Evolutionary conservation across 192 early-diverging fungal species (phyloP).

Genomic region (Entrophospora sp.): DNA sequence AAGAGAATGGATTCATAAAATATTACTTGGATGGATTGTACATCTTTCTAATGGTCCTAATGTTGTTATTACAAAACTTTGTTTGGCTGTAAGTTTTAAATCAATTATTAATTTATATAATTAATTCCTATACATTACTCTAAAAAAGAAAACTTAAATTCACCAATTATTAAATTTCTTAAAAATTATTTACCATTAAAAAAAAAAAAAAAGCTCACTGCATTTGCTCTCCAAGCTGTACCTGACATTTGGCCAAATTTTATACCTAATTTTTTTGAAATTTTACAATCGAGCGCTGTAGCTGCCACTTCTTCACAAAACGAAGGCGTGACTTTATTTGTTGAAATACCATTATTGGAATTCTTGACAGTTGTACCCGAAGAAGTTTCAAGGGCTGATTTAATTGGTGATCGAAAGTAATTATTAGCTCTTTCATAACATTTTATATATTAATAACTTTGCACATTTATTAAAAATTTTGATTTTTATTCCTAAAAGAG

Average conservation of each 20-base stretch:
- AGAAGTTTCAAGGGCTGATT: conserved; percentile 38
- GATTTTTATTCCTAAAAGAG: background rate
- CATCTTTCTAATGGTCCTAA: conserved; percentile 34
- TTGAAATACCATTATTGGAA: conserved; percentile 37
- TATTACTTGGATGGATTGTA: conserved; percentile 39
- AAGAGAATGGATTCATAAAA: conserved; percentile 42
- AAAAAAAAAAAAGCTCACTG: conserved; percentile 33
- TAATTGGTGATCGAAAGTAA: conserved; percentile 39
- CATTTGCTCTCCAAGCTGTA: conserved; percentile 38
- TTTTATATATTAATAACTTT: background rate
- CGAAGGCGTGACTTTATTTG: background rate
- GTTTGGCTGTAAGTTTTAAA: conserved; percentile 38
- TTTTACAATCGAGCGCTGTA: conserved; percentile 25
- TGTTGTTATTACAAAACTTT: conserved; percentile 44
- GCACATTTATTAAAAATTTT: background rate
- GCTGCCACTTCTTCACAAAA: conserved; percentile 6
- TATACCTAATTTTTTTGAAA: conserved; percentile 31
- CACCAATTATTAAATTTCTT: too few relatives aligned
- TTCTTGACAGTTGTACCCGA: conserved; percentile 49
- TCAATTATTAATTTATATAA: background rate
- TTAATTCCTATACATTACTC: background rate
- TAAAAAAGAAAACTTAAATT: too few relatives aligned
- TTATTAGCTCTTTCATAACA: background rate
- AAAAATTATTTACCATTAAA: background rate
- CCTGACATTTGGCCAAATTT: conserved; percentile 42